Evolutionary conservation across 305 asterid species (phyloP).

Genomic region (Solanum hybrid): DNA sequence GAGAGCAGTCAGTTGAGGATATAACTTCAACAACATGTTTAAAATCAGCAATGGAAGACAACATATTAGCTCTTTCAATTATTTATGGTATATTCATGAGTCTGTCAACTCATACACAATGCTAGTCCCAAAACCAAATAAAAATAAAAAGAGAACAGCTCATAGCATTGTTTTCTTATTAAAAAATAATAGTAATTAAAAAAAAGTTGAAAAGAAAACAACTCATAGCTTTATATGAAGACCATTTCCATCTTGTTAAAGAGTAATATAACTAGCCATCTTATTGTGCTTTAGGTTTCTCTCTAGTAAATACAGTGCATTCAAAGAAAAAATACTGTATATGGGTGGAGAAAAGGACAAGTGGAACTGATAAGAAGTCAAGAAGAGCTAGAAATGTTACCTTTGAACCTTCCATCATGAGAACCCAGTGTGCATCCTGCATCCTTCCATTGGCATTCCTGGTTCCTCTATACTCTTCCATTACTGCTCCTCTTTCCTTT

Average conservation of each 20-base stretch:
- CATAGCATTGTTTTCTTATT: not conserved
- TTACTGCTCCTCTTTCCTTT: conserved; percentile 93
- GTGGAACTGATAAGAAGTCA: not conserved
- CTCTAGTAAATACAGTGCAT: not conserved
- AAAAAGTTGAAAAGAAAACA: not conserved
- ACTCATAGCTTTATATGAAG: not conserved
- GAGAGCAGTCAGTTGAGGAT: not conserved
- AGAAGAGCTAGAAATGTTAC: conserved; percentile 23
- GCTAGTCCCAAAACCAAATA: not conserved
- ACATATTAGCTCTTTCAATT: not conserved
- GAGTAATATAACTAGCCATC: not conserved
- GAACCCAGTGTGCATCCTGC: conserved; percentile 93
- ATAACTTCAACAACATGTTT: not conserved
- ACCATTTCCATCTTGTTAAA: not conserved
- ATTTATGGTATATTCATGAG: not conserved
- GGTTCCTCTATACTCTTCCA: conserved; percentile 82
- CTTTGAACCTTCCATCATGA: conserved; percentile 97
- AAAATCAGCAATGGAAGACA: not conserved
- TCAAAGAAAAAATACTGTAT: not conserved
- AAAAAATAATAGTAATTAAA: not conserved
- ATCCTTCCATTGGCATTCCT: conserved; percentile 89
- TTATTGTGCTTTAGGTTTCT: not conserved
- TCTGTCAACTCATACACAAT: not conserved
- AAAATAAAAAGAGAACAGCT: not conserved
- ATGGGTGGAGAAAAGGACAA: not conserved